Conservation (phyloP, 768 basidiomycete species). For the Leucocoprinus sp. region DNA sequence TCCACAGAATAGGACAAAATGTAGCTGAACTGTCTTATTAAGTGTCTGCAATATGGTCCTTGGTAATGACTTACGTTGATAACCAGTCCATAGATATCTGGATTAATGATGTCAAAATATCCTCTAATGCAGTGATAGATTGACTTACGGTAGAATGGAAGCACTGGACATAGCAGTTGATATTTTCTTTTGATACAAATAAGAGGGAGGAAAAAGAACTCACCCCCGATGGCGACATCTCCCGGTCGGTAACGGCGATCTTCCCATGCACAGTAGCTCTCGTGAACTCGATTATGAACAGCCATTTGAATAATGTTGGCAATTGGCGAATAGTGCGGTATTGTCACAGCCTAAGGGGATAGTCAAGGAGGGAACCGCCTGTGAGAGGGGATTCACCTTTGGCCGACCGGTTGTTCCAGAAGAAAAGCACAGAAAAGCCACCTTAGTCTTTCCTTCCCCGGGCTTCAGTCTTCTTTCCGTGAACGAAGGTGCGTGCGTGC, state of each 20-base stretch:
- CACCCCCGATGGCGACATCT: conserved; percentile 54
- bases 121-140: neutral
- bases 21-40: conserved; percentile 31
- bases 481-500: conserved; percentile 29
- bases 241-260: conserved; percentile 49
- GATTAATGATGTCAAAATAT: neutral
- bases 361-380: neutral
- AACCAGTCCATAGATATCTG: conserved; percentile 62
- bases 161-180: conserved; percentile 26
- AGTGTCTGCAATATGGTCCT: neutral
- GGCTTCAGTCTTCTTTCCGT: conserved; percentile 41
- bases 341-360: conserved; percentile 43
- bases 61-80: conserved; percentile 37
- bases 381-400: conserved; percentile 38
- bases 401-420: conserved; percentile 70
- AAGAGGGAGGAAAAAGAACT: conserved; percentile 8
- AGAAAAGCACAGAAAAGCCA: conserved; percentile 67
- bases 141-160: conserved; percentile 54
- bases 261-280: conserved; percentile 34
- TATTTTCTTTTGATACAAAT: neutral
- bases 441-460: conserved; percentile 60
- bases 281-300: conserved; percentile 41
- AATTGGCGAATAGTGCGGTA: conserved; percentile 51
- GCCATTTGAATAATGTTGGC: conserved; percentile 57
- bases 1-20: conserved; percentile 45